Evolutionary conservation across 1,139 yeast genomes (phyloP).

Genomic region (Candida dubliniensis): DNA sequence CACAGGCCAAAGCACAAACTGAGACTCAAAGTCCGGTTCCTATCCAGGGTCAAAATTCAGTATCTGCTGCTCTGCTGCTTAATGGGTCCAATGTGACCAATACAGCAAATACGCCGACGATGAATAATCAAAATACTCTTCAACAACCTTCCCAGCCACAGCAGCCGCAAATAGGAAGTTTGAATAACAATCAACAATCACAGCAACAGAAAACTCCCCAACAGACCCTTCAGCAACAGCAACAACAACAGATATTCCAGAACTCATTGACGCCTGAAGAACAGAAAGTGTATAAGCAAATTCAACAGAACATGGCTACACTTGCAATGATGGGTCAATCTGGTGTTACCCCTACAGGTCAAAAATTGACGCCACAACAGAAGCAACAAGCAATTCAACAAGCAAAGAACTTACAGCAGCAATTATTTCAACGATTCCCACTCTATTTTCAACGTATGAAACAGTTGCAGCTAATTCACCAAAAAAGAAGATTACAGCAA

Average conservation of each 20-base stretch:
- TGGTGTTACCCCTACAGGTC: constrained; percentile 47
- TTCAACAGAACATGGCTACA: constrained; percentile 43
- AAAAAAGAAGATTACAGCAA: constrained; percentile 17
- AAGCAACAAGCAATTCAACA: constrained; percentile 49
- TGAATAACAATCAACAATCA: constrained; percentile 13
- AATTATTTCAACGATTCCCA: constrained; percentile 45
- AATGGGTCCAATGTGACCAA: constrained; percentile 2
- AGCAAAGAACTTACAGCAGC: constrained; percentile 45
- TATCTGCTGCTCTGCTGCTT: constrained; percentile 10
- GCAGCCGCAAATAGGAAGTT: constrained; percentile 14
- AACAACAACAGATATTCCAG: constrained; percentile 49
- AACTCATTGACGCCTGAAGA: constrained; percentile 44
- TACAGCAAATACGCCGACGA: constrained; percentile 1
- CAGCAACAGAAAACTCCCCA: constrained; percentile 16
- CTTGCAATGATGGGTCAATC: constrained; percentile 47
- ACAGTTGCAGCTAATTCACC: constrained; percentile 43
- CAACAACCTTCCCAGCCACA: constrained; percentile 5
- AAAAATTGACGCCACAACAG: constrained; percentile 44
- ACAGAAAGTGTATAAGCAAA: constrained; percentile 44
- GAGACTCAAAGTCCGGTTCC: constrained; percentile 42
- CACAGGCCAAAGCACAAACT: constrained; percentile 19
- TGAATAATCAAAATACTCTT: neutral
- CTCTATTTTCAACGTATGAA: constrained; percentile 45
- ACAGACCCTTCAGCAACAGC: constrained; percentile 36
- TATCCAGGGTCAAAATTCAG: constrained; percentile 28